Evolutionary conservation across 345 rosid species (phyloP).

Genomic region (Lepidium didymum): DNA sequence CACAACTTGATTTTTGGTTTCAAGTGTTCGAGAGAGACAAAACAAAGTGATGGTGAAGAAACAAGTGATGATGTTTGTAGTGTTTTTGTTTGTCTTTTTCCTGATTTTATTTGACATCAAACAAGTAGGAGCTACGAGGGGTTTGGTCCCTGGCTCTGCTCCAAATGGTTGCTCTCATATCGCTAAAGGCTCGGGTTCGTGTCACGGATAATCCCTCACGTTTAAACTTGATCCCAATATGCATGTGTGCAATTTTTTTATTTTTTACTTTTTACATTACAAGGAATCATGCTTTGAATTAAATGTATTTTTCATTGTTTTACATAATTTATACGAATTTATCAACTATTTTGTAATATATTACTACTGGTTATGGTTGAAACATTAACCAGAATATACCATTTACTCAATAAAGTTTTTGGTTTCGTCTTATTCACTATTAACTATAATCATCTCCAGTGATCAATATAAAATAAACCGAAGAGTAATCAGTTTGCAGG

Average conservation of each 20-base stretch:
- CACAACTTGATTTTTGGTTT: too few species aligned
- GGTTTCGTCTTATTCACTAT: neutral
- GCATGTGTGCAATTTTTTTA: neutral
- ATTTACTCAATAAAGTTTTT: neutral
- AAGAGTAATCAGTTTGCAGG: neutral
- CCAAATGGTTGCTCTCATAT: slow-evolving; percentile 3
- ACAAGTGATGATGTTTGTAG: neutral
- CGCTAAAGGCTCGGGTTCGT: neutral
- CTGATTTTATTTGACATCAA: neutral
- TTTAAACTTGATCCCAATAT: neutral
- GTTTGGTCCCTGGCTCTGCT: neutral
- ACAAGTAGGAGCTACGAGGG: slow-evolving; percentile 23
- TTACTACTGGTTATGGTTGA: neutral
- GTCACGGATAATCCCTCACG: neutral
- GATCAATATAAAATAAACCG: neutral
- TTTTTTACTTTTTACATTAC: neutral
- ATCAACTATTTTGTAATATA: neutral
- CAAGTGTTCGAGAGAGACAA: too few species aligned
- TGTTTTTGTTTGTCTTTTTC: neutral
- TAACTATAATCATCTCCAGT: neutral
- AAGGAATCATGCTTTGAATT: neutral
- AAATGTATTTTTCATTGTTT: neutral
- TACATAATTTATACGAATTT: neutral
- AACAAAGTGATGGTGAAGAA: slow-evolving; percentile 24
- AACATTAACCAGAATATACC: neutral